A percentile compares a stretch with the other conserved stretches of the same genome.
Evolutionary conservation across 495 filamentous ascomycete genomes (phyloP).

Genomic region (Hypoxylon lenormandii): DNA sequence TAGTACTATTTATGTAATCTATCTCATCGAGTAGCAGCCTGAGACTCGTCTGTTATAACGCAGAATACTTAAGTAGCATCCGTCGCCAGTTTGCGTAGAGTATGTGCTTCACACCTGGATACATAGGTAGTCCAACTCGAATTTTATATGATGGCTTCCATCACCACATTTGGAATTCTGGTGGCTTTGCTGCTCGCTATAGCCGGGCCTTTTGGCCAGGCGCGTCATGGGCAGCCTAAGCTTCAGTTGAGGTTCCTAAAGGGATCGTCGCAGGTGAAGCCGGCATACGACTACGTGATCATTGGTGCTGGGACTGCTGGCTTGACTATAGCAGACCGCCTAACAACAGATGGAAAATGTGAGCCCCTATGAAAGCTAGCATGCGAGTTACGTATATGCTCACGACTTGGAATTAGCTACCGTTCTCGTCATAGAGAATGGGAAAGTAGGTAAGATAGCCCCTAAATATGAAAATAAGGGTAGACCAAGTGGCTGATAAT

Average conservation of each 20-base stretch:
- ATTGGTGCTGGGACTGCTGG: slow-evolving; percentile 66
- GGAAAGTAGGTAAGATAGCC: slow-evolving; percentile 48
- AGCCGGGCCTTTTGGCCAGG: slow-evolving; percentile 28
- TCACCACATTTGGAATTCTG: slow-evolving; percentile 8
- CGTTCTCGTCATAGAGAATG: slow-evolving; percentile 68
- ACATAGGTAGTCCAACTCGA: not conserved
- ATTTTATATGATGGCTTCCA: slow-evolving; percentile 16
- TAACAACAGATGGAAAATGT: slow-evolving; percentile 60
- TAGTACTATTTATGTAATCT: slow-evolving; percentile 6
- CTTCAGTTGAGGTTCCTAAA: slow-evolving; percentile 32
- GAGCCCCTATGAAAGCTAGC: not conserved
- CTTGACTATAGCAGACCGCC: slow-evolving; percentile 63
- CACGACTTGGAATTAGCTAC: slow-evolving; percentile 37
- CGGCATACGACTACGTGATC: slow-evolving; percentile 61
- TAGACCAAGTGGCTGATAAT: slow-evolving; percentile 13
- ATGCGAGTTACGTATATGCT: not conserved
- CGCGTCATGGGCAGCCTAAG: slow-evolving; percentile 12
- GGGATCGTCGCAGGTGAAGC: slow-evolving; percentile 19
- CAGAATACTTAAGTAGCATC: slow-evolving; percentile 15
- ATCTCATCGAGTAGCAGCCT: not conserved
- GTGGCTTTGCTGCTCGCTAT: slow-evolving; percentile 16
- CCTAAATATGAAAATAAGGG: not conserved
- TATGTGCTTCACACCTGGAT: not conserved
- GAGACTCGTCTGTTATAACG: not conserved
- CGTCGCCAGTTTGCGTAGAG: not conserved